Evolutionary conservation across 2,329 filamentous ascomycete species (phyloP).

Genomic region (Fonsecaea multimorphosa): DNA sequence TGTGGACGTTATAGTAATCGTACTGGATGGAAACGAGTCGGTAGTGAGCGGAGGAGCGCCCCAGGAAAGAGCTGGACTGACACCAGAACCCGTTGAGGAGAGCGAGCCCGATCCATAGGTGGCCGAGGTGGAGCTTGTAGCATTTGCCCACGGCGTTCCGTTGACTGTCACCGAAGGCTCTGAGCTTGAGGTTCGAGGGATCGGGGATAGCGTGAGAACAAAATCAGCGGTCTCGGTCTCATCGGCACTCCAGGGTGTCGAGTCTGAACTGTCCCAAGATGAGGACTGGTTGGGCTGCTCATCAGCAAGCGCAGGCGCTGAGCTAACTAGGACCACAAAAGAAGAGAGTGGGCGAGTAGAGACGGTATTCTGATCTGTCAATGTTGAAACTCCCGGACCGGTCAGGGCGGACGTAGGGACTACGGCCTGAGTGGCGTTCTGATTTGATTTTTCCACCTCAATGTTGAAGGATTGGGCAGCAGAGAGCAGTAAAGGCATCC

Average conservation of each 20-base stretch:
- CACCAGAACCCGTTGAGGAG: background rate
- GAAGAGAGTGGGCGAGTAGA: background rate
- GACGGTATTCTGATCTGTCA: slow-evolving; percentile 8
- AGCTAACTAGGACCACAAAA: background rate
- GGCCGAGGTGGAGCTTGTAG: background rate
- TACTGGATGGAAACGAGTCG: background rate
- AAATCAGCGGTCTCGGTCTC: background rate
- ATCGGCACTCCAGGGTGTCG: background rate
- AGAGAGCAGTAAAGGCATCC: background rate
- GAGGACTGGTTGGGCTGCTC: background rate
- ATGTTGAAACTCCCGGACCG: slow-evolving; percentile 5
- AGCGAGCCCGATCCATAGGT: background rate
- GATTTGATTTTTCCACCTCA: background rate
- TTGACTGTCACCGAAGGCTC: background rate
- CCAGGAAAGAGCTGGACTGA: background rate
- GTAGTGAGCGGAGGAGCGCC: background rate
- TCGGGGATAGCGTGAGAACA: background rate
- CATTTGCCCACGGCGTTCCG: background rate
- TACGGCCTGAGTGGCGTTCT: background rate
- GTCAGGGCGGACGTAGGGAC: background rate
- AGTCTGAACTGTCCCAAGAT: background rate
- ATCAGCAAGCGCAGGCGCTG: background rate
- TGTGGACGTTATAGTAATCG: background rate
- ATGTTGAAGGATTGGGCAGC: background rate
- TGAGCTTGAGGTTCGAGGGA: background rate